These are phyloP conservation scores for Naematelia aurantialba DNA, from an alignment of 768 basidiomycete species.

Conservation along the genomic window DNA sequence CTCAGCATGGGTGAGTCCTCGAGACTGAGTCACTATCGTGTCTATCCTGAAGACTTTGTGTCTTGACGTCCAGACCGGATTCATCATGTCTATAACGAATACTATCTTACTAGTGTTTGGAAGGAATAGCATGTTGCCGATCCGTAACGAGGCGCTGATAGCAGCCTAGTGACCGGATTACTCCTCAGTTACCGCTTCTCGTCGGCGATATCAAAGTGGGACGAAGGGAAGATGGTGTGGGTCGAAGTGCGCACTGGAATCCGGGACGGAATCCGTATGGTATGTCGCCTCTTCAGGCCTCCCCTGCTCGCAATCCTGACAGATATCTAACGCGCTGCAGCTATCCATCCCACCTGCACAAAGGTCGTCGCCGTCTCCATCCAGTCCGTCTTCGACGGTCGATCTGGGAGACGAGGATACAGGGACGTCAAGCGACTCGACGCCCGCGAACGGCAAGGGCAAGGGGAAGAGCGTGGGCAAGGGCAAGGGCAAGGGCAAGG, in stretches of 20 bases:
- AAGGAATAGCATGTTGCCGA: too few relatives aligned
- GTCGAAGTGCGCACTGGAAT: constrained; percentile 34
- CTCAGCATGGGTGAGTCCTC: constrained; percentile 43
- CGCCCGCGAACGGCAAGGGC: not conserved
- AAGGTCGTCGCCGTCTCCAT: not conserved
- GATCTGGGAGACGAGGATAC: constrained; percentile 11
- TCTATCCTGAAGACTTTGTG: too few relatives aligned
- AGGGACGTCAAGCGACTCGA: not conserved
- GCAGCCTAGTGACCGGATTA: constrained; percentile 45
- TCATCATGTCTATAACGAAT: too few relatives aligned
- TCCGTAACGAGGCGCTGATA: too few relatives aligned
- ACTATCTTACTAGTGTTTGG: too few relatives aligned
- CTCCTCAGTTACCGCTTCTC: constrained; percentile 46
- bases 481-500: not conserved
- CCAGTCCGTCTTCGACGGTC: constrained; percentile 9
- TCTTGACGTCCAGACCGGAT: too few relatives aligned
- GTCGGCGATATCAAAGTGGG: constrained; percentile 44
- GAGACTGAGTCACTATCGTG: not conserved
- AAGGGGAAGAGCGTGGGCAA: constrained; percentile 2
- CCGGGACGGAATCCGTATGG: constrained; percentile 43
- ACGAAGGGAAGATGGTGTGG: constrained; percentile 48
- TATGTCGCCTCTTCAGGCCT: constrained; percentile 13
- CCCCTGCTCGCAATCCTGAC: not conserved
- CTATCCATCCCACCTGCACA: constrained; percentile 9
- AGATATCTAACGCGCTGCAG: not conserved